Evolutionary conservation across 2,329 filamentous ascomycete genomes (phyloP).

Genomic region (Fusarium protoensiforme): DNA sequence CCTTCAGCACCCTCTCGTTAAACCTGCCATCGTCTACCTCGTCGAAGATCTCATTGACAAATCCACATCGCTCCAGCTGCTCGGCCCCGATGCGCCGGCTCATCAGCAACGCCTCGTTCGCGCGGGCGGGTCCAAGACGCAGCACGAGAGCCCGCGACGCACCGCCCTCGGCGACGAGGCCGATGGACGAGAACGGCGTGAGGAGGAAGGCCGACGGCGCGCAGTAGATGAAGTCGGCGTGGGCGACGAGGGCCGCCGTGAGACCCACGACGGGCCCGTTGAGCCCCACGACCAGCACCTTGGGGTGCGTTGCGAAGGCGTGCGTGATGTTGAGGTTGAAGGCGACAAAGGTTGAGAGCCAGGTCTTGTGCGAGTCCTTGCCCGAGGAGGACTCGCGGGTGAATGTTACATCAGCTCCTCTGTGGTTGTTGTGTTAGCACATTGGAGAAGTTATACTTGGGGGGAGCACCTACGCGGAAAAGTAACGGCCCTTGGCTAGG

Average conservation of each 20-base stretch:
- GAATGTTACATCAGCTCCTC: conserved; percentile 82
- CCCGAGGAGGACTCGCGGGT: conserved; percentile 54
- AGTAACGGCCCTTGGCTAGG: conserved; percentile 83
- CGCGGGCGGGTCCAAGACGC: conserved; percentile 81
- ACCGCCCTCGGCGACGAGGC: conserved; percentile 89
- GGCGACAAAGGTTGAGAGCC: conserved; percentile 78
- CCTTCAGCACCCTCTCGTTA: conserved; percentile 74
- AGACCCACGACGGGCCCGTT: conserved; percentile 94
- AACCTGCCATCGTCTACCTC: conserved; percentile 77
- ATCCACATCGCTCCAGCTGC: conserved; percentile 81
- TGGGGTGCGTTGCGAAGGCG: conserved; percentile 92
- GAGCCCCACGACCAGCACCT: conserved; percentile 89
- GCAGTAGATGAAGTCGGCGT: conserved; percentile 93
- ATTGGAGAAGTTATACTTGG: neutral
- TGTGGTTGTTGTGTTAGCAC: conserved; percentile 50
- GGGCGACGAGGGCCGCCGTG: conserved; percentile 82
- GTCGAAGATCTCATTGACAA: conserved; percentile 85
- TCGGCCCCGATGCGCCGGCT: conserved; percentile 78
- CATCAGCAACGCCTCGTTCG: conserved; percentile 95
- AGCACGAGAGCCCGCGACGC: conserved; percentile 82
- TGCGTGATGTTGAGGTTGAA: conserved; percentile 92
- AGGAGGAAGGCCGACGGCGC: conserved; percentile 85
- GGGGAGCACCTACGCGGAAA: conserved; percentile 81
- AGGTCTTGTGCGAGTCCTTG: conserved; percentile 59
- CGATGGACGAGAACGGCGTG: conserved; percentile 90